phyloP scores from a whole-genome alignment of 768 basidiomycete species.

The Mycena galericulata region DNA sequence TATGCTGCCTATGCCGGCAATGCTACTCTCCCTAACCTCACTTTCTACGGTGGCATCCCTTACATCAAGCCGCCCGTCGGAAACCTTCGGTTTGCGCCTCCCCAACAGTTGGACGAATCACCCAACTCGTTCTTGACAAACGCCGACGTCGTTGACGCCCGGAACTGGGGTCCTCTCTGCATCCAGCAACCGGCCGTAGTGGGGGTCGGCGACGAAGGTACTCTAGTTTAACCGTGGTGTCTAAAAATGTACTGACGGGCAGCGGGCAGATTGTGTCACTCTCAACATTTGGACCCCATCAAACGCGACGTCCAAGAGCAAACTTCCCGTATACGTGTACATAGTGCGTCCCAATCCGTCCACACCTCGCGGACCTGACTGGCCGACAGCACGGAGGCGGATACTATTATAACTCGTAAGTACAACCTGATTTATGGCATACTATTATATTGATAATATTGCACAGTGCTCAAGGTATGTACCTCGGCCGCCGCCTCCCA shows the following conservation, averaged over 20 bases:
- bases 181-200: slow-evolving; percentile 54
- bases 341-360: slow-evolving; percentile 32
- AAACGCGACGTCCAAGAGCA: slow-evolving; percentile 39
- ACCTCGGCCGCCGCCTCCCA: not conserved
- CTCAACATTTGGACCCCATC: slow-evolving; percentile 51
- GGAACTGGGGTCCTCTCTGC: slow-evolving; percentile 51
- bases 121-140: slow-evolving; percentile 22
- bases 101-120: slow-evolving; percentile 43
- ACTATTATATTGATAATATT: not conserved
- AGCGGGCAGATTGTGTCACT: slow-evolving; percentile 49
- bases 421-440: not conserved
- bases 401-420: slow-evolving; percentile 43
- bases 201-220: slow-evolving; percentile 51
- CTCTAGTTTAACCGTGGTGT: not conserved
- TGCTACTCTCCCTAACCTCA: slow-evolving; percentile 40
- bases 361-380: not conserved
- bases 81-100: slow-evolving; percentile 48
- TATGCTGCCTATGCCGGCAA: slow-evolving; percentile 47
- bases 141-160: slow-evolving; percentile 44
- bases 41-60: slow-evolving; percentile 52
- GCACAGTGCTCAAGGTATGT: slow-evolving; percentile 31
- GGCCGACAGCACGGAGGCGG: slow-evolving; percentile 46
- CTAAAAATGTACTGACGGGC: not conserved
- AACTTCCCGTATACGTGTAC: slow-evolving; percentile 51
- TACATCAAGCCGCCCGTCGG: slow-evolving; percentile 51